phyloP scores from a whole-genome alignment of 768 basidiomycete species.

The Floccularia luteovirens region DNA sequence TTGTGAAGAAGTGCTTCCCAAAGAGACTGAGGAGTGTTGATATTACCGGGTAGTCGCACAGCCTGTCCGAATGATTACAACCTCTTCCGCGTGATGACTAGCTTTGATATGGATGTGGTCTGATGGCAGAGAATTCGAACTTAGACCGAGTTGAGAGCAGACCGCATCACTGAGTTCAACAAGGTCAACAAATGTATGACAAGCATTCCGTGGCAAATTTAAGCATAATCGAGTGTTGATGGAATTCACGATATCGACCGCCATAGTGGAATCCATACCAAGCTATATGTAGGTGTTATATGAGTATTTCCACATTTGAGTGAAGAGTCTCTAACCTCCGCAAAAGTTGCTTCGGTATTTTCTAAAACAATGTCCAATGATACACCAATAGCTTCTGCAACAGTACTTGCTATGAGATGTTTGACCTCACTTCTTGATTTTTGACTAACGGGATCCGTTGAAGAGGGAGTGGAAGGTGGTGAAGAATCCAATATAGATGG shows the following conservation, averaged over 20 bases:
- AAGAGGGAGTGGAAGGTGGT: too few relatives aligned
- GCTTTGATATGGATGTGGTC: conserved; percentile 2
- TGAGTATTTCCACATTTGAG: background rate
- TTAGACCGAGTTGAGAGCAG: conserved; percentile 13
- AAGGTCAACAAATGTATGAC: conserved; percentile 23
- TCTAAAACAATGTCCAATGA: background rate
- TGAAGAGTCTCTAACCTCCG: background rate
- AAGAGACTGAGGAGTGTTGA: conserved; percentile 17
- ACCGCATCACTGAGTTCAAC: conserved; percentile 17
- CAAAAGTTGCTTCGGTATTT: background rate
- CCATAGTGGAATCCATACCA: conserved; percentile 27
- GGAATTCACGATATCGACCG: conserved; percentile 20
- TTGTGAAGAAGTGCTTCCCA: conserved; percentile 25
- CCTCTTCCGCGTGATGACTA: conserved; percentile 12
- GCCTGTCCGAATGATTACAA: conserved; percentile 29
- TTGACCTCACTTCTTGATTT: background rate
- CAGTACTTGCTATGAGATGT: background rate
- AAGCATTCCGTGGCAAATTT: conserved; percentile 22
- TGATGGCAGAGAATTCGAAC: background rate
- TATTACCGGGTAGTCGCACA: conserved; percentile 24
- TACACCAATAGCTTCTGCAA: background rate
- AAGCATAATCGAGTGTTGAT: conserved; percentile 18
- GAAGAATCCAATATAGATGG: too few relatives aligned
- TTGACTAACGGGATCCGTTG: too few relatives aligned
- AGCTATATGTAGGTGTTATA: conserved; percentile 18